Base-by-base conservation (phyloP, 352 stramenopile genomes). In the Peronospora destructor region DNA sequence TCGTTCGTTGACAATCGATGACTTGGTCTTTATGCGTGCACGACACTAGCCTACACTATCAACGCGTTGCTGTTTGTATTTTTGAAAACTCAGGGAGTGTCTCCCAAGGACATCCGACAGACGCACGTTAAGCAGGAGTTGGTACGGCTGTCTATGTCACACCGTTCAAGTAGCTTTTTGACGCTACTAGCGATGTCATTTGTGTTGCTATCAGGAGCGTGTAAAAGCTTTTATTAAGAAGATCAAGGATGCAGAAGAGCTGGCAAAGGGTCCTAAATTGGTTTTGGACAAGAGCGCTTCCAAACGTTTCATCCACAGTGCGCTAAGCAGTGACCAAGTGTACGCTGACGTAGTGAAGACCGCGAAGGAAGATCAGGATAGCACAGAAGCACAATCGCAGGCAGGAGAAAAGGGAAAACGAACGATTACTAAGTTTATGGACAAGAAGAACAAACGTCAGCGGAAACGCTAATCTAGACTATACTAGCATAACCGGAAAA, bases 111-210 rank as follows among this genome's bases (percentile, higher is more conserved):
- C 60, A 86, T 89, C 46, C 75, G 84, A 4, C 81, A 92, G 61
- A 91, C 80, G n/a, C 81, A 94, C 54, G 81, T 94, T 17, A 94
- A 94, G 63, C 79, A 92, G 56, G 84, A 94, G 45, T 68, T 94
- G 60, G 75, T 87, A 57, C 35, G 53, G 19, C 16, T 8, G 10
- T 17, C 13, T 28, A 11, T 49, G 6, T 3, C 1, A 19, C 32
- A 9, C 10, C 17, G 14, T 19, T 29, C 6, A 37, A 33, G 9
- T 29, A n/a, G 25, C 12, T 19, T 17, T 13, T 1, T 5, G 10
- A 32, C 0, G 28, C 32, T 47, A 26, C 45, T 42, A 28, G 43
- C 8, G 23, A 26, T 28, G 10, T 4, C 29, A 12, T 37, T 12
- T 17, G 21, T 51, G 42, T 36, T 39, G 19, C 28, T 4, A 40